These are phyloP conservation scores for Hansfordia pulvinata DNA, from an alignment of 2,329 filamentous ascomycete species.

Conservation along the genomic window DNA sequence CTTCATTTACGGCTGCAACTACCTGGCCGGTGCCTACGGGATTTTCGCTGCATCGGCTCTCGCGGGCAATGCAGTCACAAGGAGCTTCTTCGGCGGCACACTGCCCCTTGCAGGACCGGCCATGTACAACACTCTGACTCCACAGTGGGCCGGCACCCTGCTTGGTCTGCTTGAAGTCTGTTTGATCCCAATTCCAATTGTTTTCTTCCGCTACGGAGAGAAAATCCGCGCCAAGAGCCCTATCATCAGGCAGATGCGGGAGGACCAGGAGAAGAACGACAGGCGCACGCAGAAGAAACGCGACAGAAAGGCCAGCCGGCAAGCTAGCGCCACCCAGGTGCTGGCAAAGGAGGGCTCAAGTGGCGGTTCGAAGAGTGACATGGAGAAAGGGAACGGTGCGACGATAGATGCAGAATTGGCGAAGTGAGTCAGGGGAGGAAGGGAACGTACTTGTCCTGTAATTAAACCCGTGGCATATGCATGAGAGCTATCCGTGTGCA, in stretches of 20 bases:
- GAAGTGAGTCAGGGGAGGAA: too few relatives aligned
- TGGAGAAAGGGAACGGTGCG: too few relatives aligned
- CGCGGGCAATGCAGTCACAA: slow-evolving; percentile 64
- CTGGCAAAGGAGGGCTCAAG: too few relatives aligned
- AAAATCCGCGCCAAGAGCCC: slow-evolving; percentile 37
- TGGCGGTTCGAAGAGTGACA: too few relatives aligned
- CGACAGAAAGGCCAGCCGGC: too few relatives aligned
- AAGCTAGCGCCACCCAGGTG: too few relatives aligned
- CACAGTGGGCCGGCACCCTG: slow-evolving; percentile 69
- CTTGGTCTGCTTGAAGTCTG: slow-evolving; percentile 59
- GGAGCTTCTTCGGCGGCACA: slow-evolving; percentile 62
- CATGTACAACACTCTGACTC: slow-evolving; percentile 56
- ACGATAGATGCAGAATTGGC: too few relatives aligned
- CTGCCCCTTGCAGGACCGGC: slow-evolving; percentile 61
- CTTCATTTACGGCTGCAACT: slow-evolving; percentile 75
- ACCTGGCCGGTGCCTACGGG: slow-evolving; percentile 65
- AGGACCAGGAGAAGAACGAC: slow-evolving; percentile 29
- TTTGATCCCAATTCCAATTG: slow-evolving; percentile 66
- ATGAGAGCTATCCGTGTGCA: too few relatives aligned
- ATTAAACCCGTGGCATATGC: too few relatives aligned
- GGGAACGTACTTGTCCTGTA: too few relatives aligned
- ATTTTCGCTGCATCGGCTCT: slow-evolving; percentile 73
- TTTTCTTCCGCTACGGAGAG: slow-evolving; percentile 56
- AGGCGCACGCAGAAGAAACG: too few relatives aligned
- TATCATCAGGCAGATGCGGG: slow-evolving; percentile 27